Conservation (phyloP, 2,329 filamentous ascomycete genomes). For the Fusarium incarnatum region DNA sequence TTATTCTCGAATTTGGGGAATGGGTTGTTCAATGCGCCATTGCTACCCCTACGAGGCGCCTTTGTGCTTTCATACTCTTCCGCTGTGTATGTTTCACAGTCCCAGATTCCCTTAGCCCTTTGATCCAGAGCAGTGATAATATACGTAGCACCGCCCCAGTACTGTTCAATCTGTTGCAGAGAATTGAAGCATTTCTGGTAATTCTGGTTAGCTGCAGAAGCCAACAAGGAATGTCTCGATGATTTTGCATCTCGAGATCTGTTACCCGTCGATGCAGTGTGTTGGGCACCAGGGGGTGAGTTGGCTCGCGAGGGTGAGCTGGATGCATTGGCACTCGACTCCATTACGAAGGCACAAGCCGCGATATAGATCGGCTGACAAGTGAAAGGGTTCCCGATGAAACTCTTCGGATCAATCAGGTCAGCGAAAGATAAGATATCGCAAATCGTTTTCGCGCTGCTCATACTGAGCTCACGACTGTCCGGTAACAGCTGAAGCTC, state of each 20-base stretch:
- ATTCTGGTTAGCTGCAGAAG: constrained; percentile 85
- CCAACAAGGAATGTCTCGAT: constrained; percentile 79
- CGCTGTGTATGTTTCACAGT: constrained; percentile 73
- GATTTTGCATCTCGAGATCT: constrained; percentile 51
- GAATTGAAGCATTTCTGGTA: constrained; percentile 90
- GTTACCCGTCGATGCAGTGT: constrained; percentile 8
- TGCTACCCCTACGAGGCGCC: constrained; percentile 59
- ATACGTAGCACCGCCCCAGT: constrained; percentile 89
- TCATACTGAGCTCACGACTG: constrained; percentile 85
- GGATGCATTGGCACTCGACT: constrained; percentile 78
- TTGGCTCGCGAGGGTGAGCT: constrained; percentile 67
- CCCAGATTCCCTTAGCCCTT: constrained; percentile 86
- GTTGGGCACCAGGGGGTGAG: constrained; percentile 56
- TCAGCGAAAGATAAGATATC: constrained; percentile 90
- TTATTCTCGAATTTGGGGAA: constrained; percentile 60
- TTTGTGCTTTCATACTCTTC: constrained; percentile 84
- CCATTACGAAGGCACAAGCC: constrained; percentile 87
- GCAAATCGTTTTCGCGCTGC: constrained; percentile 89
- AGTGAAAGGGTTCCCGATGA: constrained; percentile 88
- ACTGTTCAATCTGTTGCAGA: constrained; percentile 80
- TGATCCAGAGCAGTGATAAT: constrained; percentile 88
- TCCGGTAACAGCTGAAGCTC: constrained; percentile 81
- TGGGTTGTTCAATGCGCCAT: constrained; percentile 50
- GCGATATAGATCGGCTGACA: constrained; percentile 93
- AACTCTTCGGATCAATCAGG: constrained; percentile 85